A percentile compares a stretch with the other conserved stretches of the same genome.
Conservation (phyloP, 495 filamentous ascomycete genomes). For the Aspergillus hancockii region DNA sequence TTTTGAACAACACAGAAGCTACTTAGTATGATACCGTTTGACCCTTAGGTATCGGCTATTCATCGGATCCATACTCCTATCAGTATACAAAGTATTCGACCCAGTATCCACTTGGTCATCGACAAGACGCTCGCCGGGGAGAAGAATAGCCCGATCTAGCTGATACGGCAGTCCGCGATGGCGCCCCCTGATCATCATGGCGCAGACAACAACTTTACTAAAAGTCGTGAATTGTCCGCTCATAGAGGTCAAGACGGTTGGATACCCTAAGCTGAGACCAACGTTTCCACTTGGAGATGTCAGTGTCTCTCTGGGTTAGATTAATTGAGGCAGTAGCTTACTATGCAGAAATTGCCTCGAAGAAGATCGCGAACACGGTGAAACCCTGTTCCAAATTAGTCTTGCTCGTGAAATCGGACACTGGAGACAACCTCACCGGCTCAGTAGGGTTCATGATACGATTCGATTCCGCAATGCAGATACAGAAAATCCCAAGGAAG, state of each 20-base stretch:
- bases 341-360: conserved; percentile 86
- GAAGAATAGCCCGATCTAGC: conserved; percentile 80
- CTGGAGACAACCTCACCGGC: conserved; percentile 28
- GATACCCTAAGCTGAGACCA: conserved; percentile 80
- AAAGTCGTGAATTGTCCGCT: conserved; percentile 70
- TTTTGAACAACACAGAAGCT: not conserved
- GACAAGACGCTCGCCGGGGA: conserved; percentile 64
- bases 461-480: conserved; percentile 54
- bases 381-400: conserved; percentile 21
- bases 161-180: conserved; percentile 89
- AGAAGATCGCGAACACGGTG: conserved; percentile 71
- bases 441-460: conserved; percentile 49
- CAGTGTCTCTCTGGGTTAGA: conserved; percentile 1
- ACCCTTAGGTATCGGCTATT: conserved; percentile 10
- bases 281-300: conserved; percentile 66
- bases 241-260: conserved; percentile 68
- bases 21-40: conserved; percentile 15
- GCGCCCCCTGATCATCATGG: conserved; percentile 85
- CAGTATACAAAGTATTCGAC: not conserved
- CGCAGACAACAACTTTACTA: conserved; percentile 82
- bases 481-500: conserved; percentile 62
- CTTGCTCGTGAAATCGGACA: not conserved
- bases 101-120: conserved; percentile 22
- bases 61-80: conserved; percentile 10
- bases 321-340: conserved; percentile 12